Base-by-base conservation (phyloP, 2,329 filamentous ascomycete genomes). In the Pseudopyricularia cyperi region DNA sequence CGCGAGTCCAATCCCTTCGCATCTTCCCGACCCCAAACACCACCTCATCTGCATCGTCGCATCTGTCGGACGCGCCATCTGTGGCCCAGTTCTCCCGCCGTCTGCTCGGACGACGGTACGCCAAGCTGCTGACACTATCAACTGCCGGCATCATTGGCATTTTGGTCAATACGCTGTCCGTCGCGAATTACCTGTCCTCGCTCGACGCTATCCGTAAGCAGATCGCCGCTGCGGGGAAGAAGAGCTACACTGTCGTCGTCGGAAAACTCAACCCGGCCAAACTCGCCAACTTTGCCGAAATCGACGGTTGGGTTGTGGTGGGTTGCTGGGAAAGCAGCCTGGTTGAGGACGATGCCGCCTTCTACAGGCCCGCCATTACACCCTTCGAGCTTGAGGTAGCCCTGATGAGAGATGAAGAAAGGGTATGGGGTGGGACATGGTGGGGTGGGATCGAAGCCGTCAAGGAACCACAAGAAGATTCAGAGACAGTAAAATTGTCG, bases 261-360 rank as follows among this genome's bases (percentile, higher is more conserved):
- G 93, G 93, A 54, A 97, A 97, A 66, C 75, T 98, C 26, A 98
- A 97, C 62, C 84, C 90, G 0, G 91, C 90, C 35, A 98, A 98
- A 66, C 76, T 98, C 22, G 93, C 93, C 48, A 98, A 98, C 67
- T 98, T 98, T 68, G 81, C 85, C 53, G 93, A 98, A 66, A 80
- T 98, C 5, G 91, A 89, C 44, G 91, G 89, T 15, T 98, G 93
- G 93, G 89, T 97, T 0, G 89, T 97, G 0, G 87, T 98, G 9
- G 91, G 93, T 2, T 98, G 93, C 68, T 98, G 93, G 93, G 93
- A 98, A 69, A 95, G 90, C 65, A 89, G 87, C 54, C 71, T 97
- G 50, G 80, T 98, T 4, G 91, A 96, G 60, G 89, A 89, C 57
- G 85, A 87, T 53, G 66, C 66, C 0, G 87, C 86, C 7, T 95